These are phyloP conservation scores for Barbatosphaeria neglecta DNA, from an alignment of 495 filamentous ascomycete species.

Conservation along the genomic window DNA sequence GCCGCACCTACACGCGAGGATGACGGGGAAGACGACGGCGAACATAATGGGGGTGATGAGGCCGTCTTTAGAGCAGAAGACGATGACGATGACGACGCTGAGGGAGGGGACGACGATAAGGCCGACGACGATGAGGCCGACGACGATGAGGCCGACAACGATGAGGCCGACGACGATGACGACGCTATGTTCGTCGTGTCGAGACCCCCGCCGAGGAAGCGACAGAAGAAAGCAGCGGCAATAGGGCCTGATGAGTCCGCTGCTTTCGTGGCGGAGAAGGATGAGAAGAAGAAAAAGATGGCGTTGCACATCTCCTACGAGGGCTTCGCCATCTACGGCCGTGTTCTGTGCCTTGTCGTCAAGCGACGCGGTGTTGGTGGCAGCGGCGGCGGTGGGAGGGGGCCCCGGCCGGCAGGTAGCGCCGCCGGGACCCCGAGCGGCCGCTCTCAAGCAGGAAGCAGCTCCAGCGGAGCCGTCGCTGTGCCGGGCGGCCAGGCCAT, in stretches of 20 bases:
- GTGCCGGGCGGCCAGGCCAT: conserved; percentile 52
- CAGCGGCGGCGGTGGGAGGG: conserved; percentile 13
- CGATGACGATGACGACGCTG: conserved; percentile 11
- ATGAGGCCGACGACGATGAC: conserved; percentile 6
- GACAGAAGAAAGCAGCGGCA: conserved; percentile 13
- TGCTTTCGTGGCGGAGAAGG: conserved; percentile 14
- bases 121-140: background rate
- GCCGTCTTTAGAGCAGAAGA: background rate
- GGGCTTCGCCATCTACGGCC: conserved; percentile 87
- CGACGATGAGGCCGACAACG: background rate
- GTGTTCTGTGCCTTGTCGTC: conserved; percentile 81
- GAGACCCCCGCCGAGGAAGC: background rate
- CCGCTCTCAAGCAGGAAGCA: conserved; percentile 8
- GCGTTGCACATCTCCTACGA: conserved; percentile 77
- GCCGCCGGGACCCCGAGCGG: conserved; percentile 11
- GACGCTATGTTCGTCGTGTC: conserved; percentile 3
- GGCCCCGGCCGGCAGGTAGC: no score
- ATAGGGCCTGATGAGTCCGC: no score
- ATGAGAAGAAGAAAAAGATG: conserved; percentile 84
- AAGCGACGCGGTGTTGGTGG: conserved; percentile 38
- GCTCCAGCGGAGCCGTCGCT: conserved; percentile 16
- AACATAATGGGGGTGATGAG: no score
- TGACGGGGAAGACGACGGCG: background rate
- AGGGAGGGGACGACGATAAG: background rate
- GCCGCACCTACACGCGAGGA: background rate